A percentile compares a stretch with the other conserved stretches of the same genome.
These are phyloP conservation scores for Thielaviopsis ethacetica DNA, from an alignment of 2,329 filamentous ascomycete species.

Conservation along the genomic window DNA sequence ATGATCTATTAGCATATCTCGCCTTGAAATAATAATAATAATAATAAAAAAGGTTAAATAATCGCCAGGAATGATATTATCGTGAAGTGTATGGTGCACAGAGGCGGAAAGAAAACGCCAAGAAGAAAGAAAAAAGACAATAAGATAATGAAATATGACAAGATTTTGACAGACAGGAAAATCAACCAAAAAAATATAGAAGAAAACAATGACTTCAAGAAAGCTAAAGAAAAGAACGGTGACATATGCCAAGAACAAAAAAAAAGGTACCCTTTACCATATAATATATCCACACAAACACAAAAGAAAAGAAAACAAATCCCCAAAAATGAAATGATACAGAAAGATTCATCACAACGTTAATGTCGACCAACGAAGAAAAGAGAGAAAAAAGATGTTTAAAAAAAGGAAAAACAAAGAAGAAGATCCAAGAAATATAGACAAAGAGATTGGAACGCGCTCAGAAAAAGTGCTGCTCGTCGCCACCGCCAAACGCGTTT, in stretches of 20 bases:
- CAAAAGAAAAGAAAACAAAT: not conserved
- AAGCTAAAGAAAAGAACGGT: no score
- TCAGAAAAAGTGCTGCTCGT: not conserved
- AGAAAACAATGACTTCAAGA: no score
- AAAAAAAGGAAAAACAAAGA: not conserved
- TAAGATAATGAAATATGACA: not conserved
- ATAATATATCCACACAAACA: not conserved
- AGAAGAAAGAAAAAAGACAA: not conserved
- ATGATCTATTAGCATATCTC: not conserved
- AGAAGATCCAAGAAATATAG: not conserved
- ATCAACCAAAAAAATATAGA: no score
- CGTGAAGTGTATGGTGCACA: no score
- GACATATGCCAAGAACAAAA: no score
- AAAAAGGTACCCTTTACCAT: no score
- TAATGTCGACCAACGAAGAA: not conserved
- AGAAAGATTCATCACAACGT: not conserved
- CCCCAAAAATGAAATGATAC: not conserved
- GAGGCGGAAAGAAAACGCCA: no score
- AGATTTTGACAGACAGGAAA: not conserved
- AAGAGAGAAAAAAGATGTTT: not conserved
- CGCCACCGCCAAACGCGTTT: conserved; percentile 4
- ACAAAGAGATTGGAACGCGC: no score
- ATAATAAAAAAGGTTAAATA: no score
- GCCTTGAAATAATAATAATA: no score
- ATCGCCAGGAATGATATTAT: no score